phyloP scores from a whole-genome alignment of 768 basidiomycete genomes.

The Mycena metata region DNA sequence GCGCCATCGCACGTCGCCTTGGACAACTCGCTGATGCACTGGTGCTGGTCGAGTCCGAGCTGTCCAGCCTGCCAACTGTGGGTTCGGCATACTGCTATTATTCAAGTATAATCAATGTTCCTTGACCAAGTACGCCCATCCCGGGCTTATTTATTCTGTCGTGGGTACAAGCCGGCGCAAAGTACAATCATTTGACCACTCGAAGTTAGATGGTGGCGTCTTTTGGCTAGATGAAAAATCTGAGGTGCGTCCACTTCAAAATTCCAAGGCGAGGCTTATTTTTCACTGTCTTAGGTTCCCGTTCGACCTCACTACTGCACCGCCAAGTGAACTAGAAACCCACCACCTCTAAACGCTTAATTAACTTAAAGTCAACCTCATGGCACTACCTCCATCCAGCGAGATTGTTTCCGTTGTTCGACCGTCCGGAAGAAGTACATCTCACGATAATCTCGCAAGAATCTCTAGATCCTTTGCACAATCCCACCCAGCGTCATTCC shows the following conservation, averaged over 20 bases:
- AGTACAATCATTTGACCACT: slow-evolving; percentile 8
- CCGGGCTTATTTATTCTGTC: background rate
- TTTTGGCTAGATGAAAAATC: too few relatives aligned
- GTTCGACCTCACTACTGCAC: too few relatives aligned
- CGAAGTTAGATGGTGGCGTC: background rate
- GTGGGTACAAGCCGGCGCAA: background rate
- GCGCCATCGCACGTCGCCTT: too few relatives aligned
- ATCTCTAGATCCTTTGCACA: background rate
- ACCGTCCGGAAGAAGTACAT: background rate
- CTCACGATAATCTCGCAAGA: background rate
- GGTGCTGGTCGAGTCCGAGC: too few relatives aligned
- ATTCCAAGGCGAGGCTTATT: too few relatives aligned
- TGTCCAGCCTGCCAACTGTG: too few relatives aligned
- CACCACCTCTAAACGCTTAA: slow-evolving; percentile 18
- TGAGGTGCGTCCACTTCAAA: too few relatives aligned
- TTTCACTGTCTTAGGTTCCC: too few relatives aligned
- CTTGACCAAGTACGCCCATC: too few relatives aligned
- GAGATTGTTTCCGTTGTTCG: slow-evolving; percentile 20
- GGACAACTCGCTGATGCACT: background rate
- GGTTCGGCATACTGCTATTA: too few relatives aligned
- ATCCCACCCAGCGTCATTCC: slow-evolving; percentile 20
- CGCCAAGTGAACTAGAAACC: background rate
- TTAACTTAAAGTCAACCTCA: background rate
- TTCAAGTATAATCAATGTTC: too few relatives aligned
- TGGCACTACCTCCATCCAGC: slow-evolving; percentile 20